Evolutionary conservation across 441 rosid species (phyloP), one percentile per base, ranked within the genome.

Genomic region (Eutrema salsugineum): DNA sequence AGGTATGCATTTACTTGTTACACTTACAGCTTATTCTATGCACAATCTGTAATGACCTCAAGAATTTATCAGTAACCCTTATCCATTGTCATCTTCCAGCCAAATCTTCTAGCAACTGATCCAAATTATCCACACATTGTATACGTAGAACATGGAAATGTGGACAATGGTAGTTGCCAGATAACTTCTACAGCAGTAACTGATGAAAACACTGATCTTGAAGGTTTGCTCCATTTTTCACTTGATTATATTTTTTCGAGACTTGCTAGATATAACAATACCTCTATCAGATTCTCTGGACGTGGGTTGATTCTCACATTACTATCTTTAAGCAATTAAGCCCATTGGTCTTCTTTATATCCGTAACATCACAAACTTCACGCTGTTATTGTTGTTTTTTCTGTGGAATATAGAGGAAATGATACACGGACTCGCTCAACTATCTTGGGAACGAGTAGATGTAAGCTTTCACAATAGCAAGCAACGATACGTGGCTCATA

Each of bases 401-500:
- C 19, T 78, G 48, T 66, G 59, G 24, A 65, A 17, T 81, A 78
- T 66, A 89, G 97, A 94, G 87, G 87, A 85, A 83, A 91, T 91
- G 95, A 85, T 94, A 54, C 84, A 77, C 70, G 97, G 96, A 64
- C 91, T 94, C 8, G 77, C 80, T 39, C 96, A 90, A 77, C 85
- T 94, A 66, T 80, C 88, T 15, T 91, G 98, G 98, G 96, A 94
- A 78, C 87, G 97, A 57, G 84, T 94, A 40, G 95, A 91, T 77
- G 97, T 94, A 63, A 94, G 96, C 85, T 94, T 94, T 82, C 88
- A 80, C 73, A 85, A 83, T 71, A 94, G 98, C 77, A 83, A 50
- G 74, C 98, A 91, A 69, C 86, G 98, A 16, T 83, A 82, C 22
- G 70, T 83, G 58, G 97, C 97, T 73, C 97, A 94, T 73, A 91